phyloP scores from a whole-genome alignment of 2,329 filamentous ascomycete genomes.

The Pseudogymnoascus sp. region DNA sequence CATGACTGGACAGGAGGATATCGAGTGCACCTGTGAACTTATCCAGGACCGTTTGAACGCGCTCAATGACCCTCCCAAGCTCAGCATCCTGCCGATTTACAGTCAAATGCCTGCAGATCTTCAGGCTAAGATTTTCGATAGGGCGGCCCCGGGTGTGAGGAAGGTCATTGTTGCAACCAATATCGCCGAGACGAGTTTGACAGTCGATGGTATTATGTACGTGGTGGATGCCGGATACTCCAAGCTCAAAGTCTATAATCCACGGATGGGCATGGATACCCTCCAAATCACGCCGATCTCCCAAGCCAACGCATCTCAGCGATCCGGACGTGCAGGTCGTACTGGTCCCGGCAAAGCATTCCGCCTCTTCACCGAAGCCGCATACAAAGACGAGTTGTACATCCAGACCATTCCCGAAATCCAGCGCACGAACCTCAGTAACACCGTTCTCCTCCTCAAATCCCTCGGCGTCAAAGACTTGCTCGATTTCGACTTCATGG shows the following conservation, averaged over 20 bases:
- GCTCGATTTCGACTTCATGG: slow-evolving; percentile 98
- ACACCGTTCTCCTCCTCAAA: slow-evolving; percentile 90
- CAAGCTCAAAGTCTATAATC: slow-evolving; percentile 98
- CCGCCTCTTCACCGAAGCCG: slow-evolving; percentile 87
- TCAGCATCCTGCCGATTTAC: slow-evolving; percentile 95
- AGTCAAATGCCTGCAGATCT: slow-evolving; percentile 98
- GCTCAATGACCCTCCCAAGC: slow-evolving; percentile 88
- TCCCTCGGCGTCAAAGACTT: slow-evolving; percentile 90
- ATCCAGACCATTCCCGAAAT: slow-evolving; percentile 97
- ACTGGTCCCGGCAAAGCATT: slow-evolving; percentile 95
- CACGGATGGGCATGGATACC: slow-evolving; percentile 98
- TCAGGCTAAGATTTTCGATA: slow-evolving; percentile 96
- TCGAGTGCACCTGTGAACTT: slow-evolving; percentile 91
- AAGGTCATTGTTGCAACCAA: slow-evolving; percentile 99
- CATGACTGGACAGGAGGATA: slow-evolving; percentile 99
- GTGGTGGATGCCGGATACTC: slow-evolving; percentile 95
- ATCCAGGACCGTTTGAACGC: slow-evolving; percentile 80
- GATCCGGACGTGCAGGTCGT: slow-evolving; percentile 86
- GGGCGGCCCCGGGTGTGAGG: slow-evolving; percentile 79
- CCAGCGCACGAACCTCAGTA: slow-evolving; percentile 90
- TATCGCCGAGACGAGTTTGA: slow-evolving; percentile 95
- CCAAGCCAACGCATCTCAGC: slow-evolving; percentile 89
- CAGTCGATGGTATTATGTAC: slow-evolving; percentile 98
- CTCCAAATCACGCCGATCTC: slow-evolving; percentile 96
- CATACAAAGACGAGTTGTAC: slow-evolving; percentile 93